Evolutionary conservation across 2,329 filamentous ascomycete genomes (phyloP).

Genomic region (Leptosphaerulina australis): DNA sequence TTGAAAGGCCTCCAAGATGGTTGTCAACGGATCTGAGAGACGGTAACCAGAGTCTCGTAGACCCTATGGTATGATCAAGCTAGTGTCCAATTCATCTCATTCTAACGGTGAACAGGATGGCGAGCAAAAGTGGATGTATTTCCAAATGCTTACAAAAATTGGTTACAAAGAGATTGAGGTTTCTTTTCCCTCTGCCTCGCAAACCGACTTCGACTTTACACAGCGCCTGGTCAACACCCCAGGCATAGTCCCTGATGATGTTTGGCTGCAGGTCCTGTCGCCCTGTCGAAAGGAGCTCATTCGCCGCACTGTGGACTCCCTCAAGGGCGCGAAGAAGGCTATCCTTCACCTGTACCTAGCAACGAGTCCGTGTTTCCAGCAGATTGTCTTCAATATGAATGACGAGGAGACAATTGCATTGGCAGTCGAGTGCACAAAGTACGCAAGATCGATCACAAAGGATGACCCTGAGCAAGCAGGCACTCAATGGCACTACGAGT

Average conservation of each 20-base stretch:
- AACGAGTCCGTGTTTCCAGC: conserved; percentile 93
- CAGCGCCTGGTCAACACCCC: conserved; percentile 84
- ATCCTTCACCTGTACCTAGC: conserved; percentile 96
- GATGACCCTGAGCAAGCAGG: conserved; percentile 63
- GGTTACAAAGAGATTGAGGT: conserved; percentile 99
- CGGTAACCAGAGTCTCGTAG: conserved; percentile 90
- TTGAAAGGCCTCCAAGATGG: conserved; percentile 89
- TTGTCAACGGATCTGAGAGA: conserved; percentile 87
- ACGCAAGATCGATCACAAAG: conserved; percentile 89
- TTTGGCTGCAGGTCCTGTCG: conserved; percentile 88
- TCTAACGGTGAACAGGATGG: conserved; percentile 67
- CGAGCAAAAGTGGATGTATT: conserved; percentile 93
- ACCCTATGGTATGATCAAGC: conserved; percentile 76
- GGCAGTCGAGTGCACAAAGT: conserved; percentile 83
- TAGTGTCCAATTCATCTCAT: not conserved
- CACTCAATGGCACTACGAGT: conserved; percentile 79
- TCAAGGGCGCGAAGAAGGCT: conserved; percentile 89
- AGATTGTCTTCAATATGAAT: conserved; percentile 85
- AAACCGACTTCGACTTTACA: conserved; percentile 96
- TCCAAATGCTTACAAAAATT: conserved; percentile 88
- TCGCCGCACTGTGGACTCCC: conserved; percentile 82
- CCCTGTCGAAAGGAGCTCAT: conserved; percentile 94
- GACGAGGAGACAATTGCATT: conserved; percentile 81
- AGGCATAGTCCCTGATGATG: conserved; percentile 82
- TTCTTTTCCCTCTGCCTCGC: conserved; percentile 90